Base-by-base conservation (phyloP, 768 basidiomycete species). In the Rhodocollybia butyracea region DNA sequence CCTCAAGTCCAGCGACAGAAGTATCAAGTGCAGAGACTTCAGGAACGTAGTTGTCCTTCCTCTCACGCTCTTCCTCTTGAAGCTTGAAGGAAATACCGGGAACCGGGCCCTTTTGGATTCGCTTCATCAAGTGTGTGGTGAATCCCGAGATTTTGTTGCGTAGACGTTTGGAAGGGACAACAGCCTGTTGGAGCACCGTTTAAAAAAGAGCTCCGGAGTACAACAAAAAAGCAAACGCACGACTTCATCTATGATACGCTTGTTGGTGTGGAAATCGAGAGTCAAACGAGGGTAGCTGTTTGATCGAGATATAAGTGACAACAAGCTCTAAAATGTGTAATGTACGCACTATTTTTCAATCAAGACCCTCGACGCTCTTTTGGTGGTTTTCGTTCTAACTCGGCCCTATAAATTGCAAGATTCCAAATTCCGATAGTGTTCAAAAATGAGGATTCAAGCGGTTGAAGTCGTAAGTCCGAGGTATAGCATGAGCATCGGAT, bases 121-220 rank as follows among this genome's bases (percentile, higher is more conserved):
- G 94, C 84, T 94, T 98, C 97, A 99, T 99, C 73, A 99, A 80
- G 72, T 99, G 97, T 66, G 97, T 99, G 57, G 97, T 99, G 86
- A 98, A 99, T 45, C 97, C 97, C 11, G 96, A 88, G 69, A 99
- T 90, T 84, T 99, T 99, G 91, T 99, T 99, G 71, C 97, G 87
- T 66, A 99, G 86, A 64, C 96, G 93, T 79, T 99, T 98, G 55
- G 97, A 98, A 57, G 96, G 96, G 63, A 99, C 95, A 61, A 90
- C 78, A 57, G 93, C 91, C 91, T 93, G 57, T 27, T 1, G 17
- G 27, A 46, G 40, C 21, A 26, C 31, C 22, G 54, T 46, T 36
- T 27, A 8, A 31, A 55, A 40, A 58, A 58, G 26, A 12, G 51
- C 40, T 32, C 8, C 19, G 27, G 6, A 21, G 21, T 13, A 19